A percentile compares a stretch with the other conserved stretches of the same genome.
phyloP scores from a whole-genome alignment of 139 green algal genomes.

The Klebsormidium nitens region DNA sequence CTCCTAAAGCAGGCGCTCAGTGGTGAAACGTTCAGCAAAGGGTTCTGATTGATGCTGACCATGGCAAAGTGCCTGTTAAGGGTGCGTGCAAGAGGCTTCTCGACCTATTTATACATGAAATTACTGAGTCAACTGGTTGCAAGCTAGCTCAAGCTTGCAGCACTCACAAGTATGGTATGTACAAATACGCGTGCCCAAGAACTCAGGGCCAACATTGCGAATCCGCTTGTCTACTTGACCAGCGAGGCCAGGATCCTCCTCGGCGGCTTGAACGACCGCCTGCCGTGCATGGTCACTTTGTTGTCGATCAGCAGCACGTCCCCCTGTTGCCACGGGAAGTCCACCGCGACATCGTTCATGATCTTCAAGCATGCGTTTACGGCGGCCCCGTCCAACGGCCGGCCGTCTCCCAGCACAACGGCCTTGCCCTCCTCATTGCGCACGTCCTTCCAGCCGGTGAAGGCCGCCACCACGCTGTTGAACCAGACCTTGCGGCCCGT shows the following conservation, averaged over 20 bases:
- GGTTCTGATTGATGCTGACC: no score
- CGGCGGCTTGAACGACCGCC: constrained; percentile 12
- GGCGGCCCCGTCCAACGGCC: constrained; percentile 3
- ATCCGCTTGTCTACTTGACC: constrained; percentile 24
- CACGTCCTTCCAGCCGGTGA: constrained; percentile 34
- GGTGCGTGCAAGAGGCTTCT: no score
- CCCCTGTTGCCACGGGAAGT: constrained; percentile 18
- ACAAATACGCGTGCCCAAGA: no score
- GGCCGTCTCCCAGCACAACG: constrained; percentile 22
- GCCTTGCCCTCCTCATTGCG: constrained; percentile 22
- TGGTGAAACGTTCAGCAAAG: no score
- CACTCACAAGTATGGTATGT: no score
- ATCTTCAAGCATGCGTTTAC: constrained; percentile 15
- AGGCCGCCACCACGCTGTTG: constrained; percentile 33
- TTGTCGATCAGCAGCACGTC: constrained; percentile 35
- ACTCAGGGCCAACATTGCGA: no score
- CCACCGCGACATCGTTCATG: constrained; percentile 23
- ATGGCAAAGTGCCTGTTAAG: no score
- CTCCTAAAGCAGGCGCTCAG: no score
- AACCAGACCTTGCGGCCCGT: constrained; percentile 28
- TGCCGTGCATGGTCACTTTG: constrained; percentile 5
- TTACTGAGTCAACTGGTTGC: no score
- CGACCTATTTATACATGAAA: no score
- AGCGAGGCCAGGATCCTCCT: constrained; percentile 22
- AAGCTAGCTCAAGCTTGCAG: no score